Base-by-base conservation (phyloP, 306 rosid species). In the Citrullus amarus region DNA sequence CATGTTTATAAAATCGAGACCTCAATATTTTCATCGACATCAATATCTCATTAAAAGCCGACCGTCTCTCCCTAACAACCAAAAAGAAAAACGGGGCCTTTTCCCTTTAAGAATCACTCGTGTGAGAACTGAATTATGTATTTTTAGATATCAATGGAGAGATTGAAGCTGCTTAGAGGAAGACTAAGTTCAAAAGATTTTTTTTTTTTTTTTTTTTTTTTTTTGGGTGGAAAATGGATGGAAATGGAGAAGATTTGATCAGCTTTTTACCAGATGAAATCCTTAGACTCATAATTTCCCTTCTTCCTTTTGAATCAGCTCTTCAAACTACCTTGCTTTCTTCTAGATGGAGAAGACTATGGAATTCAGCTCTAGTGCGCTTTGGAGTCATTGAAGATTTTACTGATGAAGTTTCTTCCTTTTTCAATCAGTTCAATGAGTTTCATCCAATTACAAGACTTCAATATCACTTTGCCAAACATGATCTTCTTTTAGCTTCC, bases 281-380 rank as follows among this genome's bases (percentile, higher is more conserved):
- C 41, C 82, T 93, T 57, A 22, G 90, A 43, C 85, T 67, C 60
- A 79, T 91, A 78, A 78, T 93, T 79, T 83, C 97, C 43, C 83
- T 87, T 84, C 89, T 93, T 57, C 92, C 95, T 41, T 78, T 83
- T 56, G 97, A 91, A 75, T 84, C 87, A 39, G 82, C 97, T 63
- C 75, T 91, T 2, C 79, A 88, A 80, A 93, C 96, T 41, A 84
- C 80, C 67, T 82, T 90, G 1, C 82, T 93, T 71, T 93, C 97
- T 2, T 83, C 80, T 1, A 82, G 88, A 50, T 93, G 98, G 98
- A 88, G 92, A 80, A 62, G 78, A 50, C 79, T 93, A 1, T 89
- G 96, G 98, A 88, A 89, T 81, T 75, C 80, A 70, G 20, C 84
- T 75, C 38, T 83, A 2, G 77, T 86, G 10, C 82, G 61, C 62